Percentiles rank a stretch among this genome's conserved stretches.
phyloP scores from a whole-genome alignment of 371 early-diverging fungal genomes.

The Haplosporangium sp. region DNA sequence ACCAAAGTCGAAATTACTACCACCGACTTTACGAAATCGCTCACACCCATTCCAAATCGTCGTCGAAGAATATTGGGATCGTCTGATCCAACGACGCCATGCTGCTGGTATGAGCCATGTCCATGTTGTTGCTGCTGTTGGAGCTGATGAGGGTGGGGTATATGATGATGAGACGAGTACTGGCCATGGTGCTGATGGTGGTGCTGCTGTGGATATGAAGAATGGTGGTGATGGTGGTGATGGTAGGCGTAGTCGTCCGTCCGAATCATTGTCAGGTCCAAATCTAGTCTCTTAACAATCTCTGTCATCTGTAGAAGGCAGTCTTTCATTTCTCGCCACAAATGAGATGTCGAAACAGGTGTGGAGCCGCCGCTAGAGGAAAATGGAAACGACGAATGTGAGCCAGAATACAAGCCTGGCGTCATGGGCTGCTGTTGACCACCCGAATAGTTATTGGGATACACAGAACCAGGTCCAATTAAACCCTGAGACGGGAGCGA shows the following conservation, averaged over 20 bases:
- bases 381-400: constrained; percentile 7
- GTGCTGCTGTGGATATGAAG: background rate
- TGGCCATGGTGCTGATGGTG: constrained; percentile 20
- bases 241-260: constrained; percentile 25
- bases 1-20: constrained; percentile 45
- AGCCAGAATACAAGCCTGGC: constrained; percentile 17
- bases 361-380: constrained; percentile 13
- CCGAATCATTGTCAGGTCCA: constrained; percentile 47
- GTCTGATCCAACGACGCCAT: constrained; percentile 13
- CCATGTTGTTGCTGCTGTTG: constrained; percentile 15
- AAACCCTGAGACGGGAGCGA: constrained; percentile 44
- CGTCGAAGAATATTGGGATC: constrained; percentile 29
- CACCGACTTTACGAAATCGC: constrained; percentile 48
- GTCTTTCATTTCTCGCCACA: constrained; percentile 50
- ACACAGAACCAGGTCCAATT: constrained; percentile 11
- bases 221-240: constrained; percentile 10
- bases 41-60: constrained; percentile 45
- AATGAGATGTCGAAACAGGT: constrained; percentile 19
- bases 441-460: background rate
- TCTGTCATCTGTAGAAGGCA: constrained; percentile 51
- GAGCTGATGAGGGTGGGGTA: constrained; percentile 24
- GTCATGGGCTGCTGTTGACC: constrained; percentile 7
- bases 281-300: constrained; percentile 46
- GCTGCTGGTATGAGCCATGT: constrained; percentile 11
- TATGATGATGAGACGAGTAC: constrained; percentile 9